phyloP scores from a whole-genome alignment of 164 flowering plant species.

The Paratinospora sagittata region DNA sequence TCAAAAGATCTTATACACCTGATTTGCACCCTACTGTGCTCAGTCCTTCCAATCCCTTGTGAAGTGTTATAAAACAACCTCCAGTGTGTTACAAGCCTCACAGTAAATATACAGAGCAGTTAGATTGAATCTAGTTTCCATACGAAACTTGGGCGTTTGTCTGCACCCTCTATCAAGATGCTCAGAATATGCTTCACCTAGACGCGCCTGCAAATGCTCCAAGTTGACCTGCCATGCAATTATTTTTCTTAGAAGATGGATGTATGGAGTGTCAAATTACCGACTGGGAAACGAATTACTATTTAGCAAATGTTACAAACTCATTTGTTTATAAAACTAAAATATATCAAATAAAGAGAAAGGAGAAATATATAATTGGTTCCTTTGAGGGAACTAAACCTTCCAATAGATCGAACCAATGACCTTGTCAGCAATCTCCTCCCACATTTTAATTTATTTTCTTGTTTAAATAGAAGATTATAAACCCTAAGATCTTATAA shows the following conservation, averaged over 20 bases:
- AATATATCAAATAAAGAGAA: too few relatives aligned
- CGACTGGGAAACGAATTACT: not conserved
- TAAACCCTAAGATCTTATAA: too few relatives aligned
- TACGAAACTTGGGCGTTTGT: slow-evolving; percentile 55
- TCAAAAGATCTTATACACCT: not conserved
- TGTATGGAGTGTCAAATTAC: not conserved
- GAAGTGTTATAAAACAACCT: slow-evolving; percentile 35
- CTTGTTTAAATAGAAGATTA: too few relatives aligned
- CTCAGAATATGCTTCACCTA: slow-evolving; percentile 67
- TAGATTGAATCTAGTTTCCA: slow-evolving; percentile 57
- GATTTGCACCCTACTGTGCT: not conserved
- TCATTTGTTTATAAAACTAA: too few relatives aligned
- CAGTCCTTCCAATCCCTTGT: not conserved
- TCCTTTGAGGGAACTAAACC: too few relatives aligned
- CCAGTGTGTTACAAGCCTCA: slow-evolving; percentile 56
- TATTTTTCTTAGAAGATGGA: not conserved
- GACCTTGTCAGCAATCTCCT: too few relatives aligned
- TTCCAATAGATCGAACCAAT: too few relatives aligned
- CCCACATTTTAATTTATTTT: too few relatives aligned
- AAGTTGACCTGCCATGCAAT: slow-evolving; percentile 47
- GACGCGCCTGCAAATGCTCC: slow-evolving; percentile 43
- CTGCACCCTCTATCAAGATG: slow-evolving; percentile 86
- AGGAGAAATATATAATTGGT: too few relatives aligned
- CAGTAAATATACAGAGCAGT: slow-evolving; percentile 80
- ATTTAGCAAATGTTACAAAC: not conserved